phyloP scores from a whole-genome alignment of 441 rosid species.

The Adansonia gregorii region DNA sequence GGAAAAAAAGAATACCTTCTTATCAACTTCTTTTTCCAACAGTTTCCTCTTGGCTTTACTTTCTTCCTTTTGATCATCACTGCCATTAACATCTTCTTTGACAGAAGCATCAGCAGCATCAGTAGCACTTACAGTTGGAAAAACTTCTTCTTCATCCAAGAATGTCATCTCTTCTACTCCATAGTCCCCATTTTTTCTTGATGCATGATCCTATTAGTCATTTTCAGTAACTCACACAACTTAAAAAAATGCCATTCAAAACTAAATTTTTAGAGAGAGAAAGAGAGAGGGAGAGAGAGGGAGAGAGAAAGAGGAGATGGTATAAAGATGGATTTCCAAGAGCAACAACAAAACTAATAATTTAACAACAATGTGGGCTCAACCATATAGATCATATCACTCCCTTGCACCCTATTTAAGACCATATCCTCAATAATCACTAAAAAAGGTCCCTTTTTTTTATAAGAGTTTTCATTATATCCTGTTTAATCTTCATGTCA shows the following conservation, averaged over 20 bases:
- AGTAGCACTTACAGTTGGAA: conserved; percentile 45
- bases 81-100: conserved; percentile 46
- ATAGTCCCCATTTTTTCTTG: conserved; percentile 46
- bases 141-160: conserved; percentile 74
- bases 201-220: conserved; percentile 49
- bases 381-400: neutral
- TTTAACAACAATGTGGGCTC: neutral
- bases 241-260: neutral
- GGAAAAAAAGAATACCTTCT: conserved; percentile 51
- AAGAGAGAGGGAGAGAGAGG: neutral
- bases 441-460: neutral
- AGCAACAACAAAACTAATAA: neutral
- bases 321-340: conserved; percentile 8
- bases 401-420: neutral
- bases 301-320: neutral
- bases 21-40: conserved; percentile 53
- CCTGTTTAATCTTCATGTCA: neutral
- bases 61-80: conserved; percentile 45
- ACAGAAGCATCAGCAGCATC: conserved; percentile 48
- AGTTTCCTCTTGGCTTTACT: conserved; percentile 71
- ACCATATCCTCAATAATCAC: conserved; percentile 4
- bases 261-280: neutral
- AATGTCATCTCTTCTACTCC: conserved; percentile 86
- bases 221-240: conserved; percentile 19
- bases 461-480: neutral